phyloP scores from a whole-genome alignment of 768 basidiomycete species.

The Suillus spraguei region DNA sequence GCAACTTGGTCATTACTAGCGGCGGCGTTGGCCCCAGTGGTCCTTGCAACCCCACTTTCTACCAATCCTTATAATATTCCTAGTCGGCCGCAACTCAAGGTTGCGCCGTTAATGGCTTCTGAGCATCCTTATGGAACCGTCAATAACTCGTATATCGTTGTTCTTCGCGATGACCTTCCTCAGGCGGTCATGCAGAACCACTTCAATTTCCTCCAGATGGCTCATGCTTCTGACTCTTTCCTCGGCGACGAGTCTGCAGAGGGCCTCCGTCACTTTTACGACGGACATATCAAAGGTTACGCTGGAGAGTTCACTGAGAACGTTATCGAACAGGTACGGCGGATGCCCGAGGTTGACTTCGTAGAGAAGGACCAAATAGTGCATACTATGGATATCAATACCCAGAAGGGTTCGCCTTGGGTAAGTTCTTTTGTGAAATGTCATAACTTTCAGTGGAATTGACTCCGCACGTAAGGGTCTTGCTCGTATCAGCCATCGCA shows the following conservation, averaged over 20 bases:
- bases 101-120: constrained; percentile 62
- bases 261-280: constrained; percentile 77
- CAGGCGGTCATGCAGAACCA: constrained; percentile 68
- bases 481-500: constrained; percentile 90
- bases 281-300: constrained; percentile 74
- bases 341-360: constrained; percentile 87
- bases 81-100: constrained; percentile 46
- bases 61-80: constrained; percentile 38
- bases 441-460: constrained; percentile 12
- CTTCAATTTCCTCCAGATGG: constrained; percentile 71
- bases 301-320: constrained; percentile 73
- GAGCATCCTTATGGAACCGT: constrained; percentile 71
- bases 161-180: constrained; percentile 75
- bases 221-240: constrained; percentile 57
- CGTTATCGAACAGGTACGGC: constrained; percentile 75
- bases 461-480: constrained; percentile 65
- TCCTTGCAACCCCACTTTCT: constrained; percentile 46
- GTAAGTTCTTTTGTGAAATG: constrained; percentile 44
- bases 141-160: constrained; percentile 94
- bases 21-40: constrained; percentile 39
- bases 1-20: constrained; percentile 38
- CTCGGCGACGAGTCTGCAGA: constrained; percentile 45
- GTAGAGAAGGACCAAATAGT: constrained; percentile 95
- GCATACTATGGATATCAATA: constrained; percentile 48
- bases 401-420: constrained; percentile 83